Evolutionary conservation across 1,139 yeast genomes (phyloP).

Genomic region (Lodderomyces orthopsilosis): DNA sequence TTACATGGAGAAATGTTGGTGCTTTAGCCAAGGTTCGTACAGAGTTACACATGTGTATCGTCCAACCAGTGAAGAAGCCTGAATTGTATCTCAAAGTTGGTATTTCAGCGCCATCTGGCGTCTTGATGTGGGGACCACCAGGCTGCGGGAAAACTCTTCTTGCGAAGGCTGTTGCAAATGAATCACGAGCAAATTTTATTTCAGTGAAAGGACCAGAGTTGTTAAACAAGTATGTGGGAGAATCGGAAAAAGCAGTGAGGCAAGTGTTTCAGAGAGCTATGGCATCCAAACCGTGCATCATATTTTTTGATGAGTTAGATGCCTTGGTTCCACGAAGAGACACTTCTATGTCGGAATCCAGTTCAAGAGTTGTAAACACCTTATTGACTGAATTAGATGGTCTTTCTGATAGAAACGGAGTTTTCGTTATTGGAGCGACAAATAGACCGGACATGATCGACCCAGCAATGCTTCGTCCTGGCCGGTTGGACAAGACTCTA

Average conservation of each 20-base stretch:
- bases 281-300: constrained; percentile 92
- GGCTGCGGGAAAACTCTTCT: constrained; percentile 96
- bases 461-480: constrained; percentile 97
- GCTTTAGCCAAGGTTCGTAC: constrained; percentile 77
- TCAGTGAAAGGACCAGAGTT: constrained; percentile 95
- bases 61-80: constrained; percentile 93
- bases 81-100: constrained; percentile 89
- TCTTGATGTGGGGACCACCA: constrained; percentile 98
- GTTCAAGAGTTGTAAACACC: constrained; percentile 93
- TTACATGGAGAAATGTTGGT: constrained; percentile 93
- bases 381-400: constrained; percentile 93
- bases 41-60: constrained; percentile 95
- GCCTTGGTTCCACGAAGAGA: constrained; percentile 96
- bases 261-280: constrained; percentile 94
- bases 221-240: constrained; percentile 93
- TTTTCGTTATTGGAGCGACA: constrained; percentile 94
- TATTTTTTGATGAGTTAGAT: constrained; percentile 93
- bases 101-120: constrained; percentile 96
- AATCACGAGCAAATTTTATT: constrained; percentile 91
- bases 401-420: constrained; percentile 85
- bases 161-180: constrained; percentile 97
- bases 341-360: constrained; percentile 79
- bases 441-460: constrained; percentile 98
- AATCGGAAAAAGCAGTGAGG: constrained; percentile 89
- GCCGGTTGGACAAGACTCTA: constrained; percentile 88